phyloP scores from a whole-genome alignment of 2,329 filamentous ascomycete species.

The Alternaria angustiovoidea region DNA sequence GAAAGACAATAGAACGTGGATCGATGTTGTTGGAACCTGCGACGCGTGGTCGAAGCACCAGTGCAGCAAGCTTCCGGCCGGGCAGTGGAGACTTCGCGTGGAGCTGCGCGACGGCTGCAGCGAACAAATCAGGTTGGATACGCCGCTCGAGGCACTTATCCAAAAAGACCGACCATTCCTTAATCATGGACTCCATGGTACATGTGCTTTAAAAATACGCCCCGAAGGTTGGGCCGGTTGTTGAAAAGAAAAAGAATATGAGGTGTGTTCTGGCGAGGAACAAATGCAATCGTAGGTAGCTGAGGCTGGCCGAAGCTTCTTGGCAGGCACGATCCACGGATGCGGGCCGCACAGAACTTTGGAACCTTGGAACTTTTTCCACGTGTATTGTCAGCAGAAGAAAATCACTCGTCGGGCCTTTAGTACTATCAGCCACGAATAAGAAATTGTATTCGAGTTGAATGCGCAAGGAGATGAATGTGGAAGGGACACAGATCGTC shows the following conservation, averaged over 20 bases:
- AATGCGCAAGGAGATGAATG: neutral
- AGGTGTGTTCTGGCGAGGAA: conserved; percentile 10
- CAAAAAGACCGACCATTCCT: conserved; percentile 47
- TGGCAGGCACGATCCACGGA: conserved; percentile 12
- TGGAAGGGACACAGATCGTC: neutral
- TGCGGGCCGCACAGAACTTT: neutral
- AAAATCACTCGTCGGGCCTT: neutral
- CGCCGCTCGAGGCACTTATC: conserved; percentile 46
- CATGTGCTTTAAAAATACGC: conserved; percentile 27
- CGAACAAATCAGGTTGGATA: conserved; percentile 44
- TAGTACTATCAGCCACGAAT: neutral
- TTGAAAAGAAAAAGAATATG: conserved; percentile 8
- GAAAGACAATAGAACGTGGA: conserved; percentile 45
- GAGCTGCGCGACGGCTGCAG: conserved; percentile 42
- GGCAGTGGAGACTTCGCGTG: conserved; percentile 45
- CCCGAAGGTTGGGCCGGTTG: neutral
- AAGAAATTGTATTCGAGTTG: neutral
- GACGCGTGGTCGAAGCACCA: conserved; percentile 45
- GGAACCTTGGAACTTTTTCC: neutral
- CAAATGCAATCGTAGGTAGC: conserved; percentile 18
- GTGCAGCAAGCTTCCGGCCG: conserved; percentile 46
- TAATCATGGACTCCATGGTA: conserved; percentile 44
- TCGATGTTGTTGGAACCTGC: conserved; percentile 41
- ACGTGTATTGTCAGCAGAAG: neutral
- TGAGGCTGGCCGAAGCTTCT: conserved; percentile 15